Evolutionary conservation across 192 early-diverging fungal genomes (phyloP), one percentile per base, ranked within the genome.

Genomic region (Entomortierella lignicola): DNA sequence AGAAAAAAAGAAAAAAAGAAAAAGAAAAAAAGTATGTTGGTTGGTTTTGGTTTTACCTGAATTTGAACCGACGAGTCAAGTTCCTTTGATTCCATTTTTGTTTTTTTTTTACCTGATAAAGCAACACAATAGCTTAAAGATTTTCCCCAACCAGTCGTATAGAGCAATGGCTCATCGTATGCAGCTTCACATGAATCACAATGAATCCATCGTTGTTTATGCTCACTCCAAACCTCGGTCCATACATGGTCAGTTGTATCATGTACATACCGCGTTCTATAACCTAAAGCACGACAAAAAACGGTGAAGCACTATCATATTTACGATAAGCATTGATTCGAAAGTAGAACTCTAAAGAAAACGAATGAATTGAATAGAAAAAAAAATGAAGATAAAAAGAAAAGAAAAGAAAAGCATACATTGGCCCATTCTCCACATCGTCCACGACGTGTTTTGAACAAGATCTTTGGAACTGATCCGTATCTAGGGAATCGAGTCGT

Each of bases 391-490:
- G 13, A 34, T 4, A 50, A n/a, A 37, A 39, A 18, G 18, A 34
- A 25, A 25, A 2, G 8, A 55, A 6, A 11, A 25, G 29, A 29
- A 25, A 18, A 54, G 43, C 72, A 65, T 75, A 85, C 86, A 57
- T 88, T 85, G 55, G 87, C 87, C 87, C 87, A 88, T 53, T 88
- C 87, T 30, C 87, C 87, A 51, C 87, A 88, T 37, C 87, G 72
- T 17, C 87, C 87, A 55, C 71, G 55, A 62, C 82, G 77, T 25
- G 81, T 87, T 26, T 72, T 66, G 44, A 88, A 69, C 8, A 77
- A 55, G n/a, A 87, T 55, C 13, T 71, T 85, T 6, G 66, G 55
- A 30, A 79, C 66, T 34, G 83, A 80, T 43, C 84, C 86, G 43
- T 88, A 88, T 51, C 87, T 58, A 2, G 87, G 86, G 69, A 88